Conservation (phyloP, 306 rosid species). For the Lathyrus aphaca region DNA sequence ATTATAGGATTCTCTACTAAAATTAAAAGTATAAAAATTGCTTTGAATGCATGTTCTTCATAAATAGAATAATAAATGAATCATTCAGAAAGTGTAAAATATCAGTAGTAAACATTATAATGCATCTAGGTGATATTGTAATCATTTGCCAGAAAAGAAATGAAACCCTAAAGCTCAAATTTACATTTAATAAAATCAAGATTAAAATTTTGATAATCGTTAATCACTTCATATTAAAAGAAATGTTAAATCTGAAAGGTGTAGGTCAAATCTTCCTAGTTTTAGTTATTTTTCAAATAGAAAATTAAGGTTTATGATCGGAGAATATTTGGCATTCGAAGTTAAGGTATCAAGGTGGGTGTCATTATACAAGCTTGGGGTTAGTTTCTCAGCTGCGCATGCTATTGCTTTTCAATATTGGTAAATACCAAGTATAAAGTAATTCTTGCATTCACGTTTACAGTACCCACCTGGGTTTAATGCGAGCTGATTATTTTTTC, state of each 20-base stretch:
- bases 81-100: slow-evolving; percentile 20
- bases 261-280: slow-evolving; percentile 13
- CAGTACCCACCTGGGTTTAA: slow-evolving; percentile 6
- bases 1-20: slow-evolving; percentile 19
- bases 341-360: slow-evolving; percentile 22
- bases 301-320: slow-evolving; percentile 26
- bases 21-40: slow-evolving; percentile 32
- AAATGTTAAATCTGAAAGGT: slow-evolving; percentile 18
- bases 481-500: not conserved
- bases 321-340: slow-evolving; percentile 30
- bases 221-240: not conserved
- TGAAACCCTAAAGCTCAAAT: slow-evolving; percentile 15
- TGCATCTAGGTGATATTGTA: slow-evolving; percentile 7
- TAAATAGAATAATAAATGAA: not conserved
- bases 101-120: slow-evolving; percentile 9
- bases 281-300: not conserved
- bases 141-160: not conserved
- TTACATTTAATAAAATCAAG: not conserved
- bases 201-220: slow-evolving; percentile 19
- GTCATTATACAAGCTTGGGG: slow-evolving; percentile 7
- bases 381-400: slow-evolving; percentile 11
- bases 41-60: slow-evolving; percentile 4
- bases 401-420: not conserved
- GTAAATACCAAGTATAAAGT: not conserved
- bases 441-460: slow-evolving; percentile 13